phyloP scores from a whole-genome alignment of 73 alveolate genomes.

The Symbiodinium pilosum region DNA sequence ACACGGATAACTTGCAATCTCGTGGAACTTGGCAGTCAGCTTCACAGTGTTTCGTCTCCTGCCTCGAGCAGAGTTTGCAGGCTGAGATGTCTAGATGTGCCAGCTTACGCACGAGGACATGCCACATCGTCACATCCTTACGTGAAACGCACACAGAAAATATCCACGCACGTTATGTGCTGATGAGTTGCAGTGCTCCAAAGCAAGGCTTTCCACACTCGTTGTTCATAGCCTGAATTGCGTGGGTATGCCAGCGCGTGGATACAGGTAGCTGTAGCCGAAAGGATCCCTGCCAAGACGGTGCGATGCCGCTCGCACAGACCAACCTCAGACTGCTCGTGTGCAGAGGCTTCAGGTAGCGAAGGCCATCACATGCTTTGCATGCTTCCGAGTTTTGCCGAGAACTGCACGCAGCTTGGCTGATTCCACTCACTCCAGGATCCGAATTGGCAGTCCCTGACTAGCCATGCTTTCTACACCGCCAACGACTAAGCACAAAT shows the following conservation, averaged over 20 bases:
- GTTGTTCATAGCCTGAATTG: not conserved
- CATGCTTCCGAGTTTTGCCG: not conserved
- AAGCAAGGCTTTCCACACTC: not conserved
- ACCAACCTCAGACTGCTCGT: slow-evolving; percentile 3
- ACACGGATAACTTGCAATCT: slow-evolving; percentile 1
- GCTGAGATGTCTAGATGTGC: no score
- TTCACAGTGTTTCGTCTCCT: slow-evolving; percentile 27
- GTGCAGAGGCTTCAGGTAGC: not conserved
- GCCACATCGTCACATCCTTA: not conserved
- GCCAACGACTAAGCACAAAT: not conserved
- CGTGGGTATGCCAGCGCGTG: not conserved
- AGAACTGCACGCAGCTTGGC: not conserved
- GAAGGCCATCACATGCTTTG: no score
- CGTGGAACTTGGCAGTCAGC: slow-evolving; percentile 1
- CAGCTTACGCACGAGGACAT: no score
- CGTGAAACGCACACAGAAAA: not conserved
- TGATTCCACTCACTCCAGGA: slow-evolving; percentile 33
- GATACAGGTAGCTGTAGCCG: not conserved
- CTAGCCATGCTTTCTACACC: not conserved
- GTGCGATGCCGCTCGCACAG: slow-evolving; percentile 16
- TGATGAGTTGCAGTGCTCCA: not conserved
- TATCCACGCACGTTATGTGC: not conserved
- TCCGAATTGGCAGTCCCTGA: slow-evolving; percentile 8
- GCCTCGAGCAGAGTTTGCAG: not conserved
- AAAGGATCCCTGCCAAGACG: not conserved